Evolutionary conservation across 345 rosid genomes (phyloP).

Genomic region (Lepidium didymum): DNA sequence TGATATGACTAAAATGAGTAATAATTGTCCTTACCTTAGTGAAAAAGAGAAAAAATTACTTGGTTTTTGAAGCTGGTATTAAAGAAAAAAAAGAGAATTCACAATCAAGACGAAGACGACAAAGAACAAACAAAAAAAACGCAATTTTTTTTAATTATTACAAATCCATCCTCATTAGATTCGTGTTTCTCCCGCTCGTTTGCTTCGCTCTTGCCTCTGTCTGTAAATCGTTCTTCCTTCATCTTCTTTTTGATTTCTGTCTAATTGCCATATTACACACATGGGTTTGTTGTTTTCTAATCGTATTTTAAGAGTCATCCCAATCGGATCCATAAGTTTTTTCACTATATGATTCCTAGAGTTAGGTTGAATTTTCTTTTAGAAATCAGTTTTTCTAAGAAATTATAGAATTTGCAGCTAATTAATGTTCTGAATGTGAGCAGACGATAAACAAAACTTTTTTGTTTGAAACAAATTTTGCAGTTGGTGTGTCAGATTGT

Average conservation of each 20-base stretch:
- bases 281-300: background rate
- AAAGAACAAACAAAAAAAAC: background rate
- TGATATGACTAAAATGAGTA: too few species aligned
- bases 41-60: too few species aligned
- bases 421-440: background rate
- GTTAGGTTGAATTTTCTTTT: background rate
- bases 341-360: background rate
- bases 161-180: conserved; percentile 1
- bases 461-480: too few species aligned
- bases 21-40: too few species aligned
- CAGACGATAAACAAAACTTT: too few species aligned
- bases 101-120: too few species aligned
- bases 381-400: background rate
- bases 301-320: background rate
- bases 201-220: background rate
- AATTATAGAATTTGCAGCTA: background rate
- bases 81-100: too few species aligned
- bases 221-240: background rate
- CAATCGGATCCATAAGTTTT: background rate
- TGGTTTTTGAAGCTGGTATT: too few species aligned
- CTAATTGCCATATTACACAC: background rate
- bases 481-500: too few species aligned
- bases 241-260: background rate
- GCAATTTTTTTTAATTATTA: background rate
- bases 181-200: conserved; percentile 50